These are phyloP conservation scores for Penicillium ucsense DNA, from an alignment of 495 filamentous ascomycete species.

Conservation along the genomic window DNA sequence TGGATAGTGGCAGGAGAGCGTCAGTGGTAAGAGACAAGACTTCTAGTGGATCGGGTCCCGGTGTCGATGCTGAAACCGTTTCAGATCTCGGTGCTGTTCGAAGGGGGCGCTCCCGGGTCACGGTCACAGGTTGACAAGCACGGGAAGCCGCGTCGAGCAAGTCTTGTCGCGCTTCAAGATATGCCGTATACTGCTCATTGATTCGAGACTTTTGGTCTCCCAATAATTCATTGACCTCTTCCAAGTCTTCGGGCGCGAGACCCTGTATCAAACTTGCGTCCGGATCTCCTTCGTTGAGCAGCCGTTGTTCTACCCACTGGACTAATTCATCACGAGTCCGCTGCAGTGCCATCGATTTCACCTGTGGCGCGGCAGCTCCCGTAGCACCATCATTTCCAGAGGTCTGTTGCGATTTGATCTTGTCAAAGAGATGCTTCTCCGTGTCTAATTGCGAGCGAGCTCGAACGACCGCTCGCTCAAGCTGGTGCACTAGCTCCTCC, in stretches of 20 bases:
- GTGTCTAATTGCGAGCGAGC: conserved; percentile 51
- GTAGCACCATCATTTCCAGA: conserved; percentile 9
- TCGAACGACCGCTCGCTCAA: conserved; percentile 56
- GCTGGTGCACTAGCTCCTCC: conserved; percentile 44
- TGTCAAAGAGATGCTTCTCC: conserved; percentile 52
- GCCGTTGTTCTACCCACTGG: conserved; percentile 61
- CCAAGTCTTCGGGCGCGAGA: conserved; percentile 23
- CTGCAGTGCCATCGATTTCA: conserved; percentile 36
- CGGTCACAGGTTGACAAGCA: conserved; percentile 26
- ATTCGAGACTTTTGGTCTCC: conserved; percentile 39
- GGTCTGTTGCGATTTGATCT: conserved; percentile 35
- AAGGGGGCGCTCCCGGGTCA: conserved; percentile 13
- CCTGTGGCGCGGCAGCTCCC: conserved; percentile 16
- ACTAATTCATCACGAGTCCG: conserved; percentile 56
- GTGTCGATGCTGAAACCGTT: conserved; percentile 5
- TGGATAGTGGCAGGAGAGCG: conserved; percentile 46
- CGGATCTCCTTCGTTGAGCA: conserved; percentile 41
- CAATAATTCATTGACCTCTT: conserved; percentile 24
- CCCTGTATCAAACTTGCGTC: conserved; percentile 33
- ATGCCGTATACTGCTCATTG: conserved; percentile 34
- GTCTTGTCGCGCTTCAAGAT: conserved; percentile 27
- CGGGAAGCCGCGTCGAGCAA: conserved; percentile 29
- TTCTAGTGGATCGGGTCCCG: conserved; percentile 15
- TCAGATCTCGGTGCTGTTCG: conserved; percentile 20
- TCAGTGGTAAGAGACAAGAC: conserved; percentile 47